These are phyloP conservation scores for Syncephalastrum racemosum DNA, from an alignment of 371 early-diverging fungal species.

Conservation along the genomic window DNA sequence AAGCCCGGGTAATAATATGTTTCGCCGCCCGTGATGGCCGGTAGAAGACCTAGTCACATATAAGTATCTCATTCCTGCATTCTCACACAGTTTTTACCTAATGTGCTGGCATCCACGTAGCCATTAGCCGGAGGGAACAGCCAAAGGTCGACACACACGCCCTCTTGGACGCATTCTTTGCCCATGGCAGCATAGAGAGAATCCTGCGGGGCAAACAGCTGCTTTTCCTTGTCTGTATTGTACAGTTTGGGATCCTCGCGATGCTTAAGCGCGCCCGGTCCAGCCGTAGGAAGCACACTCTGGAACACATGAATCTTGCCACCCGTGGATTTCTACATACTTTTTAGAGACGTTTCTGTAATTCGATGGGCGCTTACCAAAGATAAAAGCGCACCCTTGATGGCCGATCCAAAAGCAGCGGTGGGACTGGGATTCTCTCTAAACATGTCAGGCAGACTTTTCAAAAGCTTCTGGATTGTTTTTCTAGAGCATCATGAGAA, in stretches of 20 bases:
- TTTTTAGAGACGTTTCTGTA: not conserved
- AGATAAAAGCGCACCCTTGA: slow-evolving; percentile 72
- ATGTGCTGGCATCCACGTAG: slow-evolving; percentile 87
- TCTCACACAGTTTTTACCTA: slow-evolving; percentile 37
- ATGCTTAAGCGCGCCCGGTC: slow-evolving; percentile 82
- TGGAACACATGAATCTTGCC: slow-evolving; percentile 88
- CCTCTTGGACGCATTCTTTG: slow-evolving; percentile 72
- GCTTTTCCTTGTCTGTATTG: slow-evolving; percentile 88
- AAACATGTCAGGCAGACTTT: slow-evolving; percentile 79
- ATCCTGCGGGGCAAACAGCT: slow-evolving; percentile 84
- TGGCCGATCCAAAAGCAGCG: slow-evolving; percentile 84
- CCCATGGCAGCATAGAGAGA: slow-evolving; percentile 82
- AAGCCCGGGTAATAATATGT: slow-evolving; percentile 79
- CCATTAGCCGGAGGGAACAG: slow-evolving; percentile 71
- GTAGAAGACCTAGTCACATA: slow-evolving; percentile 56
- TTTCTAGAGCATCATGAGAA: slow-evolving; percentile 23
- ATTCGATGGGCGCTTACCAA: slow-evolving; percentile 48
- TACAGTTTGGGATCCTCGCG: slow-evolving; percentile 88
- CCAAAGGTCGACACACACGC: slow-evolving; percentile 87
- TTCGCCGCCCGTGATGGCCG: slow-evolving; percentile 90
- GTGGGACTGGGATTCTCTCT: slow-evolving; percentile 70
- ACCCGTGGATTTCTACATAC: slow-evolving; percentile 64
- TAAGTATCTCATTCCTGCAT: not conserved
- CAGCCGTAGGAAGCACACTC: slow-evolving; percentile 78
- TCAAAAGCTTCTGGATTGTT: slow-evolving; percentile 81